Evolutionary conservation across 169 alveolate genomes (phyloP).

Genomic region (Plasmodium vivax): DNA sequence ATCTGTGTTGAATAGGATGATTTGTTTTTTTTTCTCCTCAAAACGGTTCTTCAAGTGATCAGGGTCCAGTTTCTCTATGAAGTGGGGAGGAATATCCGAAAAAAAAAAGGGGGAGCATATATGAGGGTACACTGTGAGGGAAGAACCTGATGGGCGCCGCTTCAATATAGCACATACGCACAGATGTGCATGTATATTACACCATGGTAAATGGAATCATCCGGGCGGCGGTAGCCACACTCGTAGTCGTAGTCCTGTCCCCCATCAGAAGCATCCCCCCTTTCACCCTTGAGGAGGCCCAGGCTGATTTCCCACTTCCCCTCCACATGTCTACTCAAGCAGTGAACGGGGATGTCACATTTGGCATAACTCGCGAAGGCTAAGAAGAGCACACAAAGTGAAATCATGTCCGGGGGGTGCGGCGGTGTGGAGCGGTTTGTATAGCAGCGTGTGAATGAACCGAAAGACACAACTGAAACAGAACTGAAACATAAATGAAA

Average conservation of each 20-base stretch:
- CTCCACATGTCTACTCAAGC: slow-evolving; percentile 70
- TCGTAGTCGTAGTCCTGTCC: slow-evolving; percentile 38
- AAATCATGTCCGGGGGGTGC: slow-evolving; percentile 24
- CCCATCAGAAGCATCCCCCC: background rate
- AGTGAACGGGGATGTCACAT: slow-evolving; percentile 74
- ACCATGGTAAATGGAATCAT: slow-evolving; percentile 58
- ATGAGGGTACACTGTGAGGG: background rate
- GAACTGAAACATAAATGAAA: too few relatives aligned
- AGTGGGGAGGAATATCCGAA: background rate
- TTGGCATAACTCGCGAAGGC: slow-evolving; percentile 25
- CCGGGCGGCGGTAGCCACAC: slow-evolving; percentile 71
- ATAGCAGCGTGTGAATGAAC: background rate
- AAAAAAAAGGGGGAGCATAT: background rate
- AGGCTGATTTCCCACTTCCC: slow-evolving; percentile 61
- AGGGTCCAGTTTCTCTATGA: slow-evolving; percentile 27
- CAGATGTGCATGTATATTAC: slow-evolving; percentile 23
- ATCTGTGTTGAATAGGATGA: slow-evolving; percentile 42
- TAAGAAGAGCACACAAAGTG: background rate
- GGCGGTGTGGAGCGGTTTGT: too few relatives aligned
- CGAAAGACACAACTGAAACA: background rate
- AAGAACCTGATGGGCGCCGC: background rate
- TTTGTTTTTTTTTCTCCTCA: slow-evolving; percentile 12
- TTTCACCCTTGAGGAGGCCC: slow-evolving; percentile 32
- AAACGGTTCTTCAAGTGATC: slow-evolving; percentile 23
- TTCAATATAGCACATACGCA: background rate